Base-by-base conservation (phyloP, 2,329 filamentous ascomycete species). In the Akanthomyces uredinophilus region DNA sequence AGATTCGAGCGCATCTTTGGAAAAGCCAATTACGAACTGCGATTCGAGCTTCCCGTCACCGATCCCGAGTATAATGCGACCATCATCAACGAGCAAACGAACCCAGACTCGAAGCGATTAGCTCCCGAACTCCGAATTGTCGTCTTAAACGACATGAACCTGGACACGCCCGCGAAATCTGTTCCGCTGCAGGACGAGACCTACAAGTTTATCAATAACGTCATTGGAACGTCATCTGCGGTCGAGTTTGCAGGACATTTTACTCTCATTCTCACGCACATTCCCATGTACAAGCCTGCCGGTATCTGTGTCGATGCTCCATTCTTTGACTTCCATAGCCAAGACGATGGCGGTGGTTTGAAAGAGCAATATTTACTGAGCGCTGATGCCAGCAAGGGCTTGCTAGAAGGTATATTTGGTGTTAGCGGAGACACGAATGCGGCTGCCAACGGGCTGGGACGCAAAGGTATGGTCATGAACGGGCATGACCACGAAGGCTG, bases 401-500 rank as follows among this genome's bases (percentile, higher is more conserved):
- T 97, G n/a, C 77, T 97, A 1, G 87, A 96, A 73, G 91, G 92
- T 1, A 83, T 98, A 2, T 93, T 91, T 66, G 92, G 92, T 13
- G 86, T 95, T 75, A 90, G 80, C 69, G 85, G 83, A 6, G 83
- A 90, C 65, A 68, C 77, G 1, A 73, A 77, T 35, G 88, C 84
- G 0, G 78, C 85, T 0, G 86, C 79, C 0, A 71, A 75, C 13
- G 92, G 92, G 1, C 77, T 77, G 57, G 91, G 92, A 1, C 81
- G 91, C 18, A 83, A 80, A 10, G 93, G 94, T 1, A 77, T 98
- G 6, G 87, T 99, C 29, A 77, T 99, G 44, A 97, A 93, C 54
- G 95, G 95, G 0, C 95, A 99, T 72, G 95, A 99, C 71, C 95
- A 99, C 73, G 91, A 90, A 67, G 95, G 95, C 7, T 99, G 95